Percentiles rank a stretch among this genome's conserved stretches.
Conservation (phyloP, 495 filamentous ascomycete genomes). For the Penicillium diatomitis region DNA sequence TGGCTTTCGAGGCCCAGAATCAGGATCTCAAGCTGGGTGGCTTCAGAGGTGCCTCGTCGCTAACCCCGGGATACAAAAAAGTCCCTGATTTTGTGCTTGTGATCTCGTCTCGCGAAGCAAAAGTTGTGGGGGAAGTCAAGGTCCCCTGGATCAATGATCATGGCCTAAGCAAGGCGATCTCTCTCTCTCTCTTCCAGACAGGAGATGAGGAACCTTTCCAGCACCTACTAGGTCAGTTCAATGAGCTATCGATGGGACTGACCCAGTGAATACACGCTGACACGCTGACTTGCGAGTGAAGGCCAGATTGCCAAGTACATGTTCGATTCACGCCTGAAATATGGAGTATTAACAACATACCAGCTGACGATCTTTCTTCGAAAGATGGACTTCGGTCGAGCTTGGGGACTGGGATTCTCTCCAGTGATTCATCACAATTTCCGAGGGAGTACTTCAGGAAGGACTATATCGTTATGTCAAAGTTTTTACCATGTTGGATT, state of each 20-base stretch:
- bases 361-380: no score
- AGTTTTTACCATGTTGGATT: no score
- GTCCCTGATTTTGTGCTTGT: not conserved
- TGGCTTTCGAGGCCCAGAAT: not conserved
- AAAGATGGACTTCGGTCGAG: no score
- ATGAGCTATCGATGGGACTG: not conserved
- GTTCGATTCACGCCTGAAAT: no score
- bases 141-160: not conserved
- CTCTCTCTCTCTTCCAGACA: not conserved
- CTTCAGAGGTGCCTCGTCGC: not conserved
- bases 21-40: not conserved
- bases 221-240: not conserved
- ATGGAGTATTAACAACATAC: no score
- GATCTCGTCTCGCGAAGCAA: not conserved
- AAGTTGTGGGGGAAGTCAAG: not conserved
- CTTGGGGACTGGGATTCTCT: no score
- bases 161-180: not conserved
- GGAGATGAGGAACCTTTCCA: not conserved
- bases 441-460: no score
- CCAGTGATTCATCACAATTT: no score
- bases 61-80: not conserved
- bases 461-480: no score
- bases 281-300: no score
- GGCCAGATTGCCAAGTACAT: no score
- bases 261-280: not conserved